A percentile compares a stretch with the other conserved stretches of the same genome.
These are phyloP conservation scores for bread wheat (Triticum aestivum) DNA, from an alignment of 176 grass and related monocot species.

Conservation along the genomic window DNA sequence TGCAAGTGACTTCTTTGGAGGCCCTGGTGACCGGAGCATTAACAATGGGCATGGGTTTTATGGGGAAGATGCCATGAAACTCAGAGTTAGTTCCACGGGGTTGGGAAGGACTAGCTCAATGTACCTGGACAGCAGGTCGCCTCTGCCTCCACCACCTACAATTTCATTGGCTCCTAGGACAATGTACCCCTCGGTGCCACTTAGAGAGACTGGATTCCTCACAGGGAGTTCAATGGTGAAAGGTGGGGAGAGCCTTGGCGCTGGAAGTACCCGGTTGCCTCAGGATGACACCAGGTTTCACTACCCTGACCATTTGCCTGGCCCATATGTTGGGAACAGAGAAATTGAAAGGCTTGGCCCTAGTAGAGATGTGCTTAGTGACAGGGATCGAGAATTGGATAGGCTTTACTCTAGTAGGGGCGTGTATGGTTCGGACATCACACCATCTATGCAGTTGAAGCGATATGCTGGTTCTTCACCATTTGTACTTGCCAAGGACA, in stretches of 20 bases:
- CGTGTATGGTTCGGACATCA: conserved; percentile 14
- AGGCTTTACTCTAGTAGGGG: conserved; percentile 45
- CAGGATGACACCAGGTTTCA: conserved; percentile 20
- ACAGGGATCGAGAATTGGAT: conserved; percentile 36
- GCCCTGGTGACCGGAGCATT: neutral
- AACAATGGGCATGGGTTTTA: conserved; percentile 14
- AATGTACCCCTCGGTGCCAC: conserved; percentile 23
- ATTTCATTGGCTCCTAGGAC: neutral
- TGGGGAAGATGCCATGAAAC: neutral
- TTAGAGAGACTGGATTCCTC: conserved; percentile 33
- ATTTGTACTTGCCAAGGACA: conserved; percentile 40
- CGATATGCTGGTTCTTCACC: conserved; percentile 47
- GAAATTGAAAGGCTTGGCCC: conserved; percentile 32
- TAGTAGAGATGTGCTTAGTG: conserved; percentile 23
- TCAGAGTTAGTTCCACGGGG: conserved; percentile 21
- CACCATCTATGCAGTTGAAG: conserved; percentile 34
- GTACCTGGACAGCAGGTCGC: conserved; percentile 25
- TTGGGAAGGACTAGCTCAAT: conserved; percentile 23
- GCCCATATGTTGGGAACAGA: conserved; percentile 29
- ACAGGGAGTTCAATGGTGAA: conserved; percentile 8
- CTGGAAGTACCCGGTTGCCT: neutral
- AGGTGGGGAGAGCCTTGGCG: neutral
- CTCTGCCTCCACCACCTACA: neutral
- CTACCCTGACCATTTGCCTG: conserved; percentile 14
- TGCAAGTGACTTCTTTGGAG: conserved; percentile 22